Percentiles rank a stretch among this genome's conserved stretches.
Conservation (phyloP, 345 rosid genomes). For the Boechera stricta region DNA sequence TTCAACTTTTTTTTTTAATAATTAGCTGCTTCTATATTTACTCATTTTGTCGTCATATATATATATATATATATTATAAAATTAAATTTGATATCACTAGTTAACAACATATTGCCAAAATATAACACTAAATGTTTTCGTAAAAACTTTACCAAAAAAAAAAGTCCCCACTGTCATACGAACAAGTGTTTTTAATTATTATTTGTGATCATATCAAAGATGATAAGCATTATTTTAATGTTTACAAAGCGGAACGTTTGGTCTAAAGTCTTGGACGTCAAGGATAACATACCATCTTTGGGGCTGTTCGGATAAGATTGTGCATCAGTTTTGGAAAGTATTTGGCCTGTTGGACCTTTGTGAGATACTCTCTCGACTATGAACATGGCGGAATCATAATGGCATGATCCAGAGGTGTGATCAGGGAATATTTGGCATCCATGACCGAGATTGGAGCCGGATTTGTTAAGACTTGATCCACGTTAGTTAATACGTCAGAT, state of each 20-base stretch:
- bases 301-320: neutral
- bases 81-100: neutral
- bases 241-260: neutral
- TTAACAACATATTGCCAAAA: neutral
- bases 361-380: conserved; percentile 14
- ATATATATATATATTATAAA: neutral
- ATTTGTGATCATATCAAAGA: neutral
- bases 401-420: neutral
- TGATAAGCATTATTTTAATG: neutral
- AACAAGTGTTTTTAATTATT: neutral
- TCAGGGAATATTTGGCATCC: neutral
- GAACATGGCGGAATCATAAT: conserved; percentile 14
- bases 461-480: neutral
- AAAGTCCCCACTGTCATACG: neutral
- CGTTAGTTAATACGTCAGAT: neutral
- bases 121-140: neutral
- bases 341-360: neutral
- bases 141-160: neutral
- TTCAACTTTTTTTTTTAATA: neutral
- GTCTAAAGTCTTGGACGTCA: neutral
- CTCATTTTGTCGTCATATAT: too few species aligned
- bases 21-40: neutral
- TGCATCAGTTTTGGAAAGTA: neutral
- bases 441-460: conserved; percentile 3
- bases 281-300: neutral